Evolutionary conservation across 306 rosid species (phyloP).

Genomic region (Trifolium fragiferum): DNA sequence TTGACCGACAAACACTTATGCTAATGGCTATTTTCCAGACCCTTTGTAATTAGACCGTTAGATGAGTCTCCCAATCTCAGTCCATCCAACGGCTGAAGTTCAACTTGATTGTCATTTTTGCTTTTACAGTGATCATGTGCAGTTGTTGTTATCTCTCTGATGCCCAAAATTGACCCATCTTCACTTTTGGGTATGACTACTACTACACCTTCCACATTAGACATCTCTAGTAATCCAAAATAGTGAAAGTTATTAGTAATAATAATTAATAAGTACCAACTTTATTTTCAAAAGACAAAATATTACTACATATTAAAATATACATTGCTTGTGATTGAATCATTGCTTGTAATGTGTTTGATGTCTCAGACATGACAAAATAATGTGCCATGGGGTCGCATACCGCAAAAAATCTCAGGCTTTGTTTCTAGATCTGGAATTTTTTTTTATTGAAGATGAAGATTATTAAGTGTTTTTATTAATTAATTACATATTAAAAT

Average conservation of each 20-base stretch:
- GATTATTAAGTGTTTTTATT: no score
- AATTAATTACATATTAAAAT: no score
- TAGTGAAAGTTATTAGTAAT: background rate
- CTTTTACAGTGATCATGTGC: conserved; percentile 25
- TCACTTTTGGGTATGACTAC: background rate
- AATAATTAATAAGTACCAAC: no score
- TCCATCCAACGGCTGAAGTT: conserved; percentile 38
- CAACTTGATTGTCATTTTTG: background rate
- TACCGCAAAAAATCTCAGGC: no score
- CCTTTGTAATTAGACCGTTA: conserved; percentile 35
- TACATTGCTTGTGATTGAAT: conserved; percentile 15
- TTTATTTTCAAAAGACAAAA: no score
- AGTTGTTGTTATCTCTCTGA: background rate
- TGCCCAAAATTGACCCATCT: background rate
- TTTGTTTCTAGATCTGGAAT: no score
- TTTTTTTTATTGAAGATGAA: no score
- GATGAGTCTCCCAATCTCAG: conserved; percentile 36
- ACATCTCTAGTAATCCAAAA: no score
- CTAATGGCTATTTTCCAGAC: background rate
- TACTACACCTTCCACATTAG: no score
- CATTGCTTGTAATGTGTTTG: conserved; percentile 38
- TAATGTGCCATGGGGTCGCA: background rate
- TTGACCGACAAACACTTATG: conserved; percentile 30
- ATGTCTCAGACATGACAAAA: background rate
- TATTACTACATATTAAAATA: no score